Base-by-base conservation (phyloP, 129 eudicot genomes). In the Artemisia tridentata region DNA sequence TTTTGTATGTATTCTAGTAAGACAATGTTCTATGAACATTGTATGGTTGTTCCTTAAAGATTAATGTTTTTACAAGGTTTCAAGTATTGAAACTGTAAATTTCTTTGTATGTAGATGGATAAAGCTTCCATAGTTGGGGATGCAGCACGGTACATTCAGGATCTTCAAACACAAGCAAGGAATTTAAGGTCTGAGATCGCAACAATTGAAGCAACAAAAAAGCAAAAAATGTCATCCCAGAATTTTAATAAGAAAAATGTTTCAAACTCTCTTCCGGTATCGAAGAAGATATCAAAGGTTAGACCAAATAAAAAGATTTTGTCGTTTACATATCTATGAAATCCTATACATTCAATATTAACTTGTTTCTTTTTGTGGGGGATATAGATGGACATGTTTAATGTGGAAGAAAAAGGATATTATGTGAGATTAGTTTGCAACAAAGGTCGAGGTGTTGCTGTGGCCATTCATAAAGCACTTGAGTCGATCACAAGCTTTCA, bases 111-210 rank as follows among this genome's bases (percentile, higher is more conserved):
- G 66, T 58, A 88, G 95, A 88, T 88, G 95, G 95, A 88, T 23
- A 88, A 85, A 70, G 95, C 95, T 11, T 88, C 95, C 18, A 88
- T 85, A 61, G 80, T 88, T 52, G 95, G 88, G 59, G 95, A 88
- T 69, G 90, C 95, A 15, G 84, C 85, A 17, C 31, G 74, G 6
- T 88, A 84, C 65, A 77, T 88, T 50, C 95, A 82, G 78, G 90
- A 85, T 43, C 69, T 88, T 56, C 86, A 88, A 73, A 82, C 61
- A 77, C 80, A 85, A 63, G 86, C 86, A 2, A 80, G 81, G 82
- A 82, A 71, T 63, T 83, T 88, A 54, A 88, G 61, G 74, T 57
- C 81, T 23, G 84, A 88, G 50, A 76, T 88, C 23, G 81, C 80
- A 43, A 47, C 70, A 4, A 82, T 88, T 0, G 90, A 88, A 74